Base-by-base conservation (phyloP, 2,329 filamentous ascomycete genomes). In the Fusarium metavorans region DNA sequence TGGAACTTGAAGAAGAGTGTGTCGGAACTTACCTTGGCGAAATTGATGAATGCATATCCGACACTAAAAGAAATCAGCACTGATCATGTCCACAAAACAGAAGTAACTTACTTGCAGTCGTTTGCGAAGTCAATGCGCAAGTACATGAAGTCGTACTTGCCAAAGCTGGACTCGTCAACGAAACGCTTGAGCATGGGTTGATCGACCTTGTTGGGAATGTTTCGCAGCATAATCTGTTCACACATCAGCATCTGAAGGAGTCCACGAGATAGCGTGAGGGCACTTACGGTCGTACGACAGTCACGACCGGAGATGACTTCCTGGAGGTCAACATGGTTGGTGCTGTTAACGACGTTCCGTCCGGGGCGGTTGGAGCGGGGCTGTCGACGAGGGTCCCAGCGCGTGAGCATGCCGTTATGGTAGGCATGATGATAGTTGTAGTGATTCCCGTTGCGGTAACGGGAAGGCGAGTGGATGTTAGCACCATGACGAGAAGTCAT, bases 41-140 rank as follows among this genome's bases (percentile, higher is more conserved):
- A 98, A 83, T 99, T 98, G 85, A 99, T 95, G 83, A 98, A 99
- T 0, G 95, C 96, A 83, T 98, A 98, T 54, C 97, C 97, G 68
- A 98, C 96, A 81, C 95, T 97, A 73, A 50, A 4, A 10, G 30
- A 41, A 8, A 18, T 75, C 82, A 87, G 73, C 34, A 64, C 20
- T 71, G 32, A 9, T 50, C 13, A 20, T 18, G 32, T 8, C 41
- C 35, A 18, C 2, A 13, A 8, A 48, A 1, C 57, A 25, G 30
- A 57, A 56, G 54, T 27, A 37, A 87, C 92, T 84, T 83, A 94
- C 92, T 95, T 95, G 92, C 93, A 95, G 73, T 94, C 91, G 77
- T 95, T 94, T 64, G 91, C 91, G 77, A 95, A 95, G 81, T 95
- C 94, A 77, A 98, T 98, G 43, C 97, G 92, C 62, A 98, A 85